A percentile compares a stretch with the other conserved stretches of the same genome.
Conservation (phyloP, 345 rosid species). For the Lepidium africanum region DNA sequence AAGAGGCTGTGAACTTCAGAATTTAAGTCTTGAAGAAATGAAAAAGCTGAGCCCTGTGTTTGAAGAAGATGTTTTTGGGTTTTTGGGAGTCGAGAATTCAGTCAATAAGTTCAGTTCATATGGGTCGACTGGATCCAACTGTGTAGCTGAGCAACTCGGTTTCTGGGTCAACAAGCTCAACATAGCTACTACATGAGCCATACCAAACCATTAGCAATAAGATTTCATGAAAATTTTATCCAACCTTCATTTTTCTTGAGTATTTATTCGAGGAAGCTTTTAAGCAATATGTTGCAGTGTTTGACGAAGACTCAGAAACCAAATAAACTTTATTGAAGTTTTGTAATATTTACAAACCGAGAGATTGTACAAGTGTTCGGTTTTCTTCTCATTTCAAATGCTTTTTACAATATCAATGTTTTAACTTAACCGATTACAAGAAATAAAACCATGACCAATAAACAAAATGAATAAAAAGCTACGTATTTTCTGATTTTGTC, state of each 20-base stretch:
- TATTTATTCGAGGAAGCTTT: not conserved
- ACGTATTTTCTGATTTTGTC: too few relatives aligned
- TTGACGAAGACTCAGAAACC: not conserved
- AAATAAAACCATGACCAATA: not conserved
- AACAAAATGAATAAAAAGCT: not conserved
- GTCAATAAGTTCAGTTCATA: conserved; percentile 66
- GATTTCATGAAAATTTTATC: not conserved
- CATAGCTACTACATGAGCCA: not conserved
- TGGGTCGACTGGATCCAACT: conserved; percentile 68
- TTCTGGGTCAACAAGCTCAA: conserved; percentile 58
- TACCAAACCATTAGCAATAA: not conserved
- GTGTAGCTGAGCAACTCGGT: conserved; percentile 55
- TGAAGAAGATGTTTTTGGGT: conserved; percentile 64
- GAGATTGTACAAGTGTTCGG: not conserved
- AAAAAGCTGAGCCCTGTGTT: conserved; percentile 52
- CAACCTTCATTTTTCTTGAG: not conserved
- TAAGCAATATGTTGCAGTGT: not conserved
- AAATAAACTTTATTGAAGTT: conserved; percentile 1
- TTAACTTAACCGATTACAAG: not conserved
- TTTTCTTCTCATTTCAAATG: not conserved
- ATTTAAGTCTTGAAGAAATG: conserved; percentile 65
- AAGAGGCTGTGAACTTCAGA: conserved; percentile 65
- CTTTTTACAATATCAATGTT: not conserved
- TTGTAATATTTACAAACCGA: not conserved
- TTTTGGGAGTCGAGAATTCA: conserved; percentile 72